Conservation (phyloP, 1,139 yeast species). For the Yamadazyma sp. region DNA sequence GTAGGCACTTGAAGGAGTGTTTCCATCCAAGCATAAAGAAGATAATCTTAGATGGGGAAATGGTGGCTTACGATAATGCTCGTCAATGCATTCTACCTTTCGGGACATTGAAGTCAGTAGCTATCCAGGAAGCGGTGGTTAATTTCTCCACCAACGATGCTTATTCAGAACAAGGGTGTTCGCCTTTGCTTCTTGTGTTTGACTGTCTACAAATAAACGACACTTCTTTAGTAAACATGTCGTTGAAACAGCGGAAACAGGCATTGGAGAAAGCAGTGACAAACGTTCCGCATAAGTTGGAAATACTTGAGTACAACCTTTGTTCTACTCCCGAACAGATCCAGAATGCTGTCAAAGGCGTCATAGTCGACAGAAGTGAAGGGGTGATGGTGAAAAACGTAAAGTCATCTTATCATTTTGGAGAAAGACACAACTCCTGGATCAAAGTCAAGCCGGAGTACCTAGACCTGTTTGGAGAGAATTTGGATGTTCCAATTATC, state of each 20-base stretch:
- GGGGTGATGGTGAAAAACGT: constrained; percentile 79
- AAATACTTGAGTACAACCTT: constrained; percentile 49
- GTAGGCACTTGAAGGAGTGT: constrained; percentile 51
- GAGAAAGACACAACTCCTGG: constrained; percentile 65
- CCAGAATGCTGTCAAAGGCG: constrained; percentile 53
- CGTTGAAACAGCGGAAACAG: constrained; percentile 57
- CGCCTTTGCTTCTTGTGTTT: constrained; percentile 69
- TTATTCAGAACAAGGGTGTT: constrained; percentile 36
- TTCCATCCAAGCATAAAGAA: constrained; percentile 41
- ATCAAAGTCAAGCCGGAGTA: constrained; percentile 90
- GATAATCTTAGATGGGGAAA: constrained; percentile 86
- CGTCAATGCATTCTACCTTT: constrained; percentile 67
- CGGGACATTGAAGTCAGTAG: constrained; percentile 75
- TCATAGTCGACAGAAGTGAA: constrained; percentile 72
- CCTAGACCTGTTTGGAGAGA: constrained; percentile 81
- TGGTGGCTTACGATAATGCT: constrained; percentile 81
- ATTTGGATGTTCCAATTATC: constrained; percentile 73
- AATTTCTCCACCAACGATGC: constrained; percentile 42
- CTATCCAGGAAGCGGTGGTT: constrained; percentile 51
- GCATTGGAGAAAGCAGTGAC: constrained; percentile 48
- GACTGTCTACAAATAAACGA: constrained; percentile 75
- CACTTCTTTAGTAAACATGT: constrained; percentile 50
- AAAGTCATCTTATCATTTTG: constrained; percentile 58
- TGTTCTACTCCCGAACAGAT: constrained; percentile 54
- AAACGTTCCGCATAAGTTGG: constrained; percentile 54